Percentiles rank a stretch among this genome's conserved stretches.
These are phyloP conservation scores for Pseudocercospora pini-densiflorae DNA, from an alignment of 2,329 filamentous ascomycete species.

Conservation along the genomic window DNA sequence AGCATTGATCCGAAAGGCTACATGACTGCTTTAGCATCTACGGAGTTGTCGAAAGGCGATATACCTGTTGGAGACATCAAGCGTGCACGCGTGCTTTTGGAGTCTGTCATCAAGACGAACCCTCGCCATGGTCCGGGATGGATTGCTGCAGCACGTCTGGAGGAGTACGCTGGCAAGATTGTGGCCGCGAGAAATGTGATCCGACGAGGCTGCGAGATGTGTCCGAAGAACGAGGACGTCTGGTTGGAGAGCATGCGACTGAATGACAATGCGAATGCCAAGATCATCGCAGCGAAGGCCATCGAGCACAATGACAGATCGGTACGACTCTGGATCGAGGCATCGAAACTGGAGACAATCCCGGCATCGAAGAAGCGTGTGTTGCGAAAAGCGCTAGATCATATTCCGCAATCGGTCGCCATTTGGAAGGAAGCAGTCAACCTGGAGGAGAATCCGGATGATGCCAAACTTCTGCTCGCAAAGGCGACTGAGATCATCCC, in stretches of 20 bases:
- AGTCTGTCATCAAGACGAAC: constrained; percentile 97
- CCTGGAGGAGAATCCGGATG: constrained; percentile 84
- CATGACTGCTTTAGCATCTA: constrained; percentile 85
- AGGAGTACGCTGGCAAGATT: constrained; percentile 90
- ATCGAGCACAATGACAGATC: constrained; percentile 91
- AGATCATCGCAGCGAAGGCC: constrained; percentile 90
- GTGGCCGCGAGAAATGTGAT: constrained; percentile 89
- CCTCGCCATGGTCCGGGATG: constrained; percentile 92
- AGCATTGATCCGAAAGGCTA: constrained; percentile 96
- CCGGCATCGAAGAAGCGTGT: constrained; percentile 88
- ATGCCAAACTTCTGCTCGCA: constrained; percentile 85
- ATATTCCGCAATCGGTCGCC: constrained; percentile 90
- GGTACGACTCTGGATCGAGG: constrained; percentile 90
- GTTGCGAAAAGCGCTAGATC: constrained; percentile 85
- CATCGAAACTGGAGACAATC: constrained; percentile 88
- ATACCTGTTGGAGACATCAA: constrained; percentile 93
- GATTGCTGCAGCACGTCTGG: constrained; percentile 90
- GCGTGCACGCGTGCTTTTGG: constrained; percentile 86
- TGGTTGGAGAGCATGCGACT: constrained; percentile 97
- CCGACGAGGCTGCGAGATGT: constrained; percentile 83
- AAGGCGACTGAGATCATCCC: constrained; percentile 97
- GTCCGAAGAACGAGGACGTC: constrained; percentile 90
- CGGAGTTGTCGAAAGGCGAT: constrained; percentile 77
- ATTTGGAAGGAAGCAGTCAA: constrained; percentile 99
- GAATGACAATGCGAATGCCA: constrained; percentile 87